Conservation (phyloP, 495 filamentous ascomycete species). For the Tuber indicum region DNA sequence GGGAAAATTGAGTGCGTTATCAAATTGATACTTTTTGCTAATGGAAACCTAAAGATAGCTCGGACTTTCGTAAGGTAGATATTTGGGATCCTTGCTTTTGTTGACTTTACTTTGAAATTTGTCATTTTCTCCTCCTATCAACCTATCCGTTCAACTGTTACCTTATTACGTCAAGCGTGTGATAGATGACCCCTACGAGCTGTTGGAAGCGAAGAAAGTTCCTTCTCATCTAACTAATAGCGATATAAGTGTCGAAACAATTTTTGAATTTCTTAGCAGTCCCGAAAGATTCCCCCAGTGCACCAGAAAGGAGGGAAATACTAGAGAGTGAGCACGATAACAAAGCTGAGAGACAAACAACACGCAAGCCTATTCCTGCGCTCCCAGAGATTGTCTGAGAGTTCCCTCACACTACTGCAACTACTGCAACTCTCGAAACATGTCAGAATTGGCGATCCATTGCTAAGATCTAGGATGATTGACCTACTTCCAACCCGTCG, state of each 20-base stretch:
- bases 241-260: not conserved
- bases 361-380: not conserved
- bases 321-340: not conserved
- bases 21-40: not conserved
- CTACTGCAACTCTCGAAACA: not conserved
- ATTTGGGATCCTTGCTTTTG: not conserved
- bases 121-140: no score
- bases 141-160: not conserved
- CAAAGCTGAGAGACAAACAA: not conserved
- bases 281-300: no score
- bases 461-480: not conserved
- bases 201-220: not conserved
- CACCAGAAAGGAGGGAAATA: not conserved
- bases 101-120: not conserved
- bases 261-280: not conserved
- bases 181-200: not conserved
- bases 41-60: not conserved
- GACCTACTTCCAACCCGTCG: not conserved
- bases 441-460: not conserved
- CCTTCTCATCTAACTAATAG: not conserved
- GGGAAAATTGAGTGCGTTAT: not conserved
- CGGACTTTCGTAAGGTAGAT: not conserved
- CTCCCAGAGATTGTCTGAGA: not conserved
- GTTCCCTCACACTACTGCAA: not conserved
- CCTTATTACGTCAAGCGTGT: not conserved